phyloP scores from a whole-genome alignment of 2,329 filamentous ascomycete genomes.

The Claviceps monticola region DNA sequence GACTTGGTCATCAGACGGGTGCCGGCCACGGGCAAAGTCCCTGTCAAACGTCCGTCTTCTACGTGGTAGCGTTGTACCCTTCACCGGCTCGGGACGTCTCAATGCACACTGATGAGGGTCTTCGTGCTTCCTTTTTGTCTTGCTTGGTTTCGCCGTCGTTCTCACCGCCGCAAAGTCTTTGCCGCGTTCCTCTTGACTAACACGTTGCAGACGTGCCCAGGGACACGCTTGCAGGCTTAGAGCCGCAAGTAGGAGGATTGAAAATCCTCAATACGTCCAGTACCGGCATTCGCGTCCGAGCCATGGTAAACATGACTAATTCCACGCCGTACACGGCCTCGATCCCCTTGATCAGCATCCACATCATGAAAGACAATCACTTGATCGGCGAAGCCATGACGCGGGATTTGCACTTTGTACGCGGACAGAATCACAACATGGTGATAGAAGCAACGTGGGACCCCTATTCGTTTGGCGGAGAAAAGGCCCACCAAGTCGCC shows the following conservation, averaged over 20 bases:
- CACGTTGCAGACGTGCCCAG: constrained; percentile 41
- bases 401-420: constrained; percentile 45
- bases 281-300: constrained; percentile 56
- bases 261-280: constrained; percentile 58
- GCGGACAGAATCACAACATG: constrained; percentile 60
- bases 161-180: constrained; percentile 8
- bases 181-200: constrained; percentile 19
- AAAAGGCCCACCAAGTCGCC: constrained; percentile 46
- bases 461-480: constrained; percentile 47
- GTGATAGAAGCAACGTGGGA: constrained; percentile 60
- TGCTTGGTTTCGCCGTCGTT: not conserved
- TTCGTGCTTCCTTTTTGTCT: constrained; percentile 6
- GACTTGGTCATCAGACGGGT: constrained; percentile 69
- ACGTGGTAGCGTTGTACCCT: constrained; percentile 13
- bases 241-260: constrained; percentile 56
- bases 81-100: constrained; percentile 9
- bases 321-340: constrained; percentile 73
- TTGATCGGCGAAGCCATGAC: constrained; percentile 63
- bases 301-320: constrained; percentile 73
- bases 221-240: constrained; percentile 32
- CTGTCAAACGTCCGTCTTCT: constrained; percentile 78
- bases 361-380: constrained; percentile 59
- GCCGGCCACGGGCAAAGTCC: constrained; percentile 72
- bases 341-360: constrained; percentile 68
- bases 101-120: constrained; percentile 11